A percentile compares a stretch with the other conserved stretches of the same genome.
Conservation (phyloP, 192 early-diverging fungal genomes). For the Coemansia sp. region DNA sequence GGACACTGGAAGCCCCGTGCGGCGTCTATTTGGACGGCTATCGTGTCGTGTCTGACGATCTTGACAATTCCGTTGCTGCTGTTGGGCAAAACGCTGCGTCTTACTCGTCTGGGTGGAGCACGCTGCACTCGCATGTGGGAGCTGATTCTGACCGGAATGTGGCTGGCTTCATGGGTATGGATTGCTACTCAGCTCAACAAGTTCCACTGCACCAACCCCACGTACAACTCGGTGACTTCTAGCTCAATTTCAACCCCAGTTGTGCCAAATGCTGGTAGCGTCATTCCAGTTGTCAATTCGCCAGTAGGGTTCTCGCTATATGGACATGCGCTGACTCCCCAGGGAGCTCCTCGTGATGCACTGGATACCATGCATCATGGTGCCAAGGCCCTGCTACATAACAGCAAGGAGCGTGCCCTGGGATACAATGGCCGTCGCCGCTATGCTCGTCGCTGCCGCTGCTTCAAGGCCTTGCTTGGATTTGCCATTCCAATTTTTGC, state of each 20-base stretch:
- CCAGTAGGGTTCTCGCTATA: conserved; percentile 45
- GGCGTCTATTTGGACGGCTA: conserved; percentile 47
- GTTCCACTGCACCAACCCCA: conserved; percentile 39
- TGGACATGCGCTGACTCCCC: conserved; percentile 42
- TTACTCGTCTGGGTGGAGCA: conserved; percentile 29
- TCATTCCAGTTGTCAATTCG: background rate
- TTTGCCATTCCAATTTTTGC: conserved; percentile 50
- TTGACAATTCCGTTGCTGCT: conserved; percentile 38
- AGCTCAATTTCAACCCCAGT: conserved; percentile 8
- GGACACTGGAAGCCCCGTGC: conserved; percentile 55
- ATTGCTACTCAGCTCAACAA: conserved; percentile 51
- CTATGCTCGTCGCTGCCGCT: conserved; percentile 37
- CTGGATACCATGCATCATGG: conserved; percentile 11
- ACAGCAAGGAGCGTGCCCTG: conserved; percentile 26
- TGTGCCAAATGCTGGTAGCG: conserved; percentile 4
- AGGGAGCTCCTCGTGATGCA: conserved; percentile 31
- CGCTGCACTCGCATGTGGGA: conserved; percentile 49
- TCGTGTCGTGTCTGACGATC: conserved; percentile 42
- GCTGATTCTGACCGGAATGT: conserved; percentile 43
- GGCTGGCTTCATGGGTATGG: conserved; percentile 53
- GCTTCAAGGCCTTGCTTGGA: conserved; percentile 48
- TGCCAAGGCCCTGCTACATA: background rate
- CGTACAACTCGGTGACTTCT: background rate
- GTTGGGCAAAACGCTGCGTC: conserved; percentile 35
- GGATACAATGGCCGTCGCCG: conserved; percentile 35